Conservation (phyloP, 1,139 yeast genomes). For the Hyphopichia buzzinii region DNA sequence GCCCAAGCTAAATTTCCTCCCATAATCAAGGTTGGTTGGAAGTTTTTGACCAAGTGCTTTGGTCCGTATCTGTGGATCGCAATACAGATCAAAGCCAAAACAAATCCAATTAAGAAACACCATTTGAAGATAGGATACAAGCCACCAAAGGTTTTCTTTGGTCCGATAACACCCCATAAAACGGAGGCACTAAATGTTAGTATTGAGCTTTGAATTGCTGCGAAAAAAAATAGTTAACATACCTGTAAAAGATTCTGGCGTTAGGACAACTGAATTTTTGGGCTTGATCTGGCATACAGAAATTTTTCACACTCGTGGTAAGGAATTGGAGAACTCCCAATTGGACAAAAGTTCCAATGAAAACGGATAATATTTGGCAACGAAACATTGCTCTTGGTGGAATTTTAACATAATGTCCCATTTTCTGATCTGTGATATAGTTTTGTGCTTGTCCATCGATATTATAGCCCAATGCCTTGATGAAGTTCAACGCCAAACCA, state of each 20-base stretch:
- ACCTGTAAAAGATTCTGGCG: conserved; percentile 47
- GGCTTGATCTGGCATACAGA: conserved; percentile 43
- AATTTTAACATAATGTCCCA: conserved; percentile 55
- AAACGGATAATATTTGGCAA: conserved; percentile 49
- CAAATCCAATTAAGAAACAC: conserved; percentile 55
- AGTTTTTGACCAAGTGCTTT: conserved; percentile 21
- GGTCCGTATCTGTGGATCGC: conserved; percentile 38
- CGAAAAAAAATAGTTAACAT: too few species aligned
- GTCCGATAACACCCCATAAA: conserved; percentile 67
- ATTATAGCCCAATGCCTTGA: conserved; percentile 56
- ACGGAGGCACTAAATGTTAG: too few species aligned
- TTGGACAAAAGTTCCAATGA: conserved; percentile 43
- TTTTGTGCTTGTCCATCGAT: conserved; percentile 56
- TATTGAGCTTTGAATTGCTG: too few species aligned
- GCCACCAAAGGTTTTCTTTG: conserved; percentile 51
- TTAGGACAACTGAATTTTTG: conserved; percentile 51
- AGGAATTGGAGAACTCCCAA: conserved; percentile 57
- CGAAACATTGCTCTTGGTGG: conserved; percentile 65
- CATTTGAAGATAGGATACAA: conserved; percentile 48
- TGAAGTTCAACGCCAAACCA: conserved; percentile 52
- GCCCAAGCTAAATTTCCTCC: conserved; percentile 39
- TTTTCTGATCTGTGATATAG: conserved; percentile 49
- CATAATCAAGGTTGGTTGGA: conserved; percentile 44
- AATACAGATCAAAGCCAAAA: conserved; percentile 42
- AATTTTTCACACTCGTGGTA: conserved; percentile 31